Base-by-base conservation (phyloP, 2,329 filamentous ascomycete genomes). In the Aurifilum marmelostoma region DNA sequence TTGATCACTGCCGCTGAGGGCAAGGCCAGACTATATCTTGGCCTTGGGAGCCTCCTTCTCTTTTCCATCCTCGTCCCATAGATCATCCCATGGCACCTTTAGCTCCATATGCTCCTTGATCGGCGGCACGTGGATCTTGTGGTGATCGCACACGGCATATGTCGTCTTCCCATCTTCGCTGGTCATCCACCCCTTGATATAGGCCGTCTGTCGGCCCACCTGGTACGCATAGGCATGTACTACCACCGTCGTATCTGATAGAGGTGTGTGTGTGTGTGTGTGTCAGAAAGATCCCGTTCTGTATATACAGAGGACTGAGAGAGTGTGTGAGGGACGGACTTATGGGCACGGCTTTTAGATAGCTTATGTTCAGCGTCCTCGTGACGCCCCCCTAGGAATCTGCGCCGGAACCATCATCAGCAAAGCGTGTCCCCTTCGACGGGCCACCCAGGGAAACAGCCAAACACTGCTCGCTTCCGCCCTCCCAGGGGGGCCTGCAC, bases 81-180 rank as follows among this genome's bases (percentile, higher is more conserved):
- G 74, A 16, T 81, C 80, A 73, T 85, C 83, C 82, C 82, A 84
- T 7, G 76, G 74, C 24, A 83, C 73, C 64, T 74, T 77, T 21
- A 77, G 76, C n/a, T 73, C 72, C 66, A 79, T 67, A 73, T 84
- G 81, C 60, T 81, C 77, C 27, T 76, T 70, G 58, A 73, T 74
- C 32, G 81, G 80, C 14, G 82, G 79, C 6, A 81, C 75, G 64
- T 80, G 79, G 14, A 85, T 83, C 71, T 86, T 86, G 74, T 86
- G 84, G 71, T 86, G 83, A 73, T 86, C 84, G 47, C 79, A 83
- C 0, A 83, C 84, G 65, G 81, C 83, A 72, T 83, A 86, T 7
- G 81, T 78, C 0, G 75, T 79, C 71, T 80, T 82, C 0, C 83
- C 82, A 73, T 87, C 83, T 21, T 80, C 73, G 65, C 80, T 83